Evolutionary conservation across 768 basidiomycete species (phyloP).

Genomic region (Podaxis mareebaensis): DNA sequence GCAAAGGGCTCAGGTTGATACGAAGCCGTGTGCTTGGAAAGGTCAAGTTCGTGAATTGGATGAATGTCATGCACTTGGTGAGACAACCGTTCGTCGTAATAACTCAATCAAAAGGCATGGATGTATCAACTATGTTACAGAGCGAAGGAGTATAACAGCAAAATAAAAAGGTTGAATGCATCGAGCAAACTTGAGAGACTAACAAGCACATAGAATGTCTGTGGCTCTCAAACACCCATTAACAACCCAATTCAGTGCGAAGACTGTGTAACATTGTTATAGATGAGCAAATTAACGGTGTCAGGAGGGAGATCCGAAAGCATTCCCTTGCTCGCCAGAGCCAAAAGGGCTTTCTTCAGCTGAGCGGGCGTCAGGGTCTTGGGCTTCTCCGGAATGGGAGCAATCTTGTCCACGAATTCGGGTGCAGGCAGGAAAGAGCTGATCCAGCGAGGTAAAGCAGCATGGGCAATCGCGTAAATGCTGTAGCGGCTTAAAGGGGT

Average conservation of each 20-base stretch:
- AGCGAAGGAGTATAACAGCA: not conserved
- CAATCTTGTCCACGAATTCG: constrained; percentile 40
- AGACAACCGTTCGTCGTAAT: not conserved
- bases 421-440: constrained; percentile 58
- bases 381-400: constrained; percentile 42
- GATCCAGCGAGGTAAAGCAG: constrained; percentile 60
- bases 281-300: constrained; percentile 74
- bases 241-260: not conserved
- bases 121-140: not conserved
- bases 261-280: constrained; percentile 69
- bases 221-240: not conserved
- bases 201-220: not conserved
- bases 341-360: constrained; percentile 75
- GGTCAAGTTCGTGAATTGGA: too few relatives aligned
- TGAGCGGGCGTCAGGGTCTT: constrained; percentile 60
- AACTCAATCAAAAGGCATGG: not conserved
- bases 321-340: constrained; percentile 52
- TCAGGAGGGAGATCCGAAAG: constrained; percentile 50
- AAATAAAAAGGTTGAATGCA: not conserved
- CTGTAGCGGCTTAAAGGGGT: constrained; percentile 22
- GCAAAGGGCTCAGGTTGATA: not conserved
- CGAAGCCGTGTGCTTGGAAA: too few relatives aligned
- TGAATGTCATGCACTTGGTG: too few relatives aligned
- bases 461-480: constrained; percentile 55
- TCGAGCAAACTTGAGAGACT: not conserved